Percentiles rank a stretch among this genome's conserved stretches.
Evolutionary conservation across 768 basidiomycete species (phyloP).

Genomic region (Boletellus ananas): DNA sequence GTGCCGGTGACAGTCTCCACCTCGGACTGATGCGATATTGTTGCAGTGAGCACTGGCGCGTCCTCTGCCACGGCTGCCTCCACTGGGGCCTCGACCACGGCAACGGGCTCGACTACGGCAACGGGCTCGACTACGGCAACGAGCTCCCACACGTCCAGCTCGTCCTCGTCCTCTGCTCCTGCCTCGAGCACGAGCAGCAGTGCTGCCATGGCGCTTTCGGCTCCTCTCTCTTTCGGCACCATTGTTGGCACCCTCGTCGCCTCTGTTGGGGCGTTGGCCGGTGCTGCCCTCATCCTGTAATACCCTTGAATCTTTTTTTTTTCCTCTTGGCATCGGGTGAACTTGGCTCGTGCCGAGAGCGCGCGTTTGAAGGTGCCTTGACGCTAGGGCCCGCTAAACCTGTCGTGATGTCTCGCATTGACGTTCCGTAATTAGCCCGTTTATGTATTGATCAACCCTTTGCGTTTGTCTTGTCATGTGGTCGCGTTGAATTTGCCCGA

Average conservation of each 20-base stretch:
- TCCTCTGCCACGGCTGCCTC: not conserved
- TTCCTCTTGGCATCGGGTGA: not conserved
- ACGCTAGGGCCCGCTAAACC: too few relatives aligned
- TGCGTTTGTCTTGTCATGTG: not conserved
- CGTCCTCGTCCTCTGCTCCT: not conserved
- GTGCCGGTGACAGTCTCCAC: not conserved
- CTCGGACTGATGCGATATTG: not conserved
- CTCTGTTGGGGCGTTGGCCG: conserved; percentile 24
- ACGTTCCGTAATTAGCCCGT: not conserved
- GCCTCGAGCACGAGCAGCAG: conserved; percentile 7
- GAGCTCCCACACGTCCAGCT: not conserved
- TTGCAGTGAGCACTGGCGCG: not conserved
- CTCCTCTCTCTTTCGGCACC: conserved; percentile 16
- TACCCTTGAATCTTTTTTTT: not conserved
- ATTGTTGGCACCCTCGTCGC: conserved; percentile 22
- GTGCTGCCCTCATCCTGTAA: conserved; percentile 25
- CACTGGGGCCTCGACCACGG: not conserved
- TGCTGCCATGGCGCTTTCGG: conserved; percentile 12
- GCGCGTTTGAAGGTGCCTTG: too few relatives aligned
- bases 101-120: too few relatives aligned
- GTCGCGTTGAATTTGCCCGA: not conserved
- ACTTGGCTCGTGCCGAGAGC: not conserved
- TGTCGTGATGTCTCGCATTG: not conserved
- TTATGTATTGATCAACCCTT: not conserved
- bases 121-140: not conserved